A percentile compares a stretch with the other conserved stretches of the same genome.
phyloP scores from a whole-genome alignment of 305 asterid genomes.

The Solanum chacoense region DNA sequence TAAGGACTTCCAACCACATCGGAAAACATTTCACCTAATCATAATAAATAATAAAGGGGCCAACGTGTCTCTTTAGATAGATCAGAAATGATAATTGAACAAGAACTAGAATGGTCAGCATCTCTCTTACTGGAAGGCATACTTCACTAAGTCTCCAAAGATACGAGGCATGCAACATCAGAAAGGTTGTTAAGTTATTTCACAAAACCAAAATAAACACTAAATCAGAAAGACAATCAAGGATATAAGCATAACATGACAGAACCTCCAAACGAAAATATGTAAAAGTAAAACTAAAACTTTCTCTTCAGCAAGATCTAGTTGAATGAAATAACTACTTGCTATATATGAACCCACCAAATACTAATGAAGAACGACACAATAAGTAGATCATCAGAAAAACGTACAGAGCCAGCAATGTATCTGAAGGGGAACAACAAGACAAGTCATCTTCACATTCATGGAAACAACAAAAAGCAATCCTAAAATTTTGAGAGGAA shows the following conservation, averaged over 20 bases:
- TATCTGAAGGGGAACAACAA: not conserved
- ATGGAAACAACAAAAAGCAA: not conserved
- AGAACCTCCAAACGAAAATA: not conserved
- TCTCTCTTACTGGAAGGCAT: not conserved
- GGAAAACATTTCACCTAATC: conserved; percentile 56
- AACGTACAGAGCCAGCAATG: not conserved
- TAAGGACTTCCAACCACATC: conserved; percentile 97
- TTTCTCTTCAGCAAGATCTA: not conserved
- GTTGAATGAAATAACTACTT: not conserved
- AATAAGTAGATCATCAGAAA: not conserved
- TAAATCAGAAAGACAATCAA: not conserved
- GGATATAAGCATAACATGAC: not conserved
- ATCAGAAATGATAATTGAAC: not conserved
- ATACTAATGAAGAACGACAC: not conserved
- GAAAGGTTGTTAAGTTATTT: not conserved
- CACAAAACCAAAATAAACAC: not conserved
- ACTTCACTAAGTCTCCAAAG: not conserved
- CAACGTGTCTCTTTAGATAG: not conserved
- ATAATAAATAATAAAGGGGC: not conserved
- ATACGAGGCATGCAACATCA: not conserved
- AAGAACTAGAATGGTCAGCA: not conserved
- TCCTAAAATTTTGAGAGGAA: not conserved
- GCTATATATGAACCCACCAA: not conserved
- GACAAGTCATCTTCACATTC: not conserved
- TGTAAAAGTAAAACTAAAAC: not conserved